Evolutionary conservation across 495 filamentous ascomycete genomes (phyloP).

Genomic region (Neurospora sp.): DNA sequence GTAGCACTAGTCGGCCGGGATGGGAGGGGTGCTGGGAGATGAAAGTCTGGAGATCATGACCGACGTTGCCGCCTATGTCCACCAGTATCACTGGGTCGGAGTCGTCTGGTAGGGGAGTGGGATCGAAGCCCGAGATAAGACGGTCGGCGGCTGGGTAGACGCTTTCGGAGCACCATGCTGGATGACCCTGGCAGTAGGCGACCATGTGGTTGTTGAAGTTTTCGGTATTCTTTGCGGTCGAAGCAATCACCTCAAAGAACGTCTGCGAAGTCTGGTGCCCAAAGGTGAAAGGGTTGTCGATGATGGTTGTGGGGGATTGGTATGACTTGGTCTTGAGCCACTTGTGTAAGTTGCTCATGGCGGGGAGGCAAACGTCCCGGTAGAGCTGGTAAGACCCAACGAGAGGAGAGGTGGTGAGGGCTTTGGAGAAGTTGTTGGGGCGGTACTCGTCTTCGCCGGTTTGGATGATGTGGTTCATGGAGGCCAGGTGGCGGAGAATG

Average conservation of each 20-base stretch:
- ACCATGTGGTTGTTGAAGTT: slow-evolving; percentile 45
- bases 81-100: slow-evolving; percentile 28
- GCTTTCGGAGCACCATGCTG: slow-evolving; percentile 38
- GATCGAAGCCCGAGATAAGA: slow-evolving; percentile 21
- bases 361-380: slow-evolving; percentile 10
- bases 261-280: slow-evolving; percentile 19
- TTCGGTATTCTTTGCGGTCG: slow-evolving; percentile 12
- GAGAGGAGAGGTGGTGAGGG: slow-evolving; percentile 25
- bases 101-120: slow-evolving; percentile 8
- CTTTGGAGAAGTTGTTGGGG: slow-evolving; percentile 32
- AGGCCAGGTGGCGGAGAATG: slow-evolving; percentile 38
- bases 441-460: slow-evolving; percentile 34
- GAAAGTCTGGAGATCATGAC: slow-evolving; percentile 43
- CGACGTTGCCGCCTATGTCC: slow-evolving; percentile 44
- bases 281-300: slow-evolving; percentile 21
- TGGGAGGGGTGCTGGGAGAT: slow-evolving; percentile 25
- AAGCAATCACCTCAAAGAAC: slow-evolving; percentile 20
- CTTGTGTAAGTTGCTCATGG: slow-evolving; percentile 9
- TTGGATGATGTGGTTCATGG: slow-evolving; percentile 40
- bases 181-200: slow-evolving; percentile 37
- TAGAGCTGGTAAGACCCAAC: slow-evolving; percentile 17
- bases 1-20: slow-evolving; percentile 36
- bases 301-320: slow-evolving; percentile 12
- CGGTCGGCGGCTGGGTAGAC: slow-evolving; percentile 39
- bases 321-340: slow-evolving; percentile 19